Evolutionary conservation across 345 rosid species (phyloP), one percentile per base, ranked within the genome.

Genomic region (Arabidopsis arenosa): DNA sequence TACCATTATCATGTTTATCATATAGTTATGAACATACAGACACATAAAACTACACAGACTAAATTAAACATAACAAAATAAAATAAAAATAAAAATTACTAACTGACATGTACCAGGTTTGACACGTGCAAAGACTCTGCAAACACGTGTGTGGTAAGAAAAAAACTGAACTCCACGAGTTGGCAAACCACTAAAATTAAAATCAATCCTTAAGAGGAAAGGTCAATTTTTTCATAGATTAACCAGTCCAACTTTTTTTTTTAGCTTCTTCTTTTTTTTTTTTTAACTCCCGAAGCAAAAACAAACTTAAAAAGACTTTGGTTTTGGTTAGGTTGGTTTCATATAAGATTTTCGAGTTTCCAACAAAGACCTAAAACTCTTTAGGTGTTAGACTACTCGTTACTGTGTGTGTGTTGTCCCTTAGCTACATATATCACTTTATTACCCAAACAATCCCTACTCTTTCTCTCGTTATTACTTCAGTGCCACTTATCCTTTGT

Each of bases 91-190:
- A 59, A 53, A 14, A n/a, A 26, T 32, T 28, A 54, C 36, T 70
- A 36, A 70, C 75, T 70, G 80, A 70, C 75, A 77, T 60, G 79
- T 77, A 70, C 70, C 80, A 71, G 76, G 76, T 57, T 72, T 65
- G 80, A 77, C 80, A 66, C 77, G 80, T 77, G 80, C 73, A 71
- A 33, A 18, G 72, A 65, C 68, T 18, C 55, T 77, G 80, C 48
- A 56, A 58, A 77, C 76, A 71, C 80, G 73, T 65, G 73, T 71
- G 76, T 15, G 73, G 3, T 9, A 37, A 39, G 5, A 15, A 14
- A 14, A 14, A 55, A 56, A 26, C 8, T n/a, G 1, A 36, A 55
- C 70, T 62, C 63, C 70, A 60, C 44, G 36, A 63, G 8, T 59
- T 70, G 66, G 44, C 23, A 15, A 15, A 61, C 43, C 21, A 41